These are phyloP conservation scores for Pinus albicaulis DNA, from an alignment of 75 land plant genomes.

Conservation along the genomic window DNA sequence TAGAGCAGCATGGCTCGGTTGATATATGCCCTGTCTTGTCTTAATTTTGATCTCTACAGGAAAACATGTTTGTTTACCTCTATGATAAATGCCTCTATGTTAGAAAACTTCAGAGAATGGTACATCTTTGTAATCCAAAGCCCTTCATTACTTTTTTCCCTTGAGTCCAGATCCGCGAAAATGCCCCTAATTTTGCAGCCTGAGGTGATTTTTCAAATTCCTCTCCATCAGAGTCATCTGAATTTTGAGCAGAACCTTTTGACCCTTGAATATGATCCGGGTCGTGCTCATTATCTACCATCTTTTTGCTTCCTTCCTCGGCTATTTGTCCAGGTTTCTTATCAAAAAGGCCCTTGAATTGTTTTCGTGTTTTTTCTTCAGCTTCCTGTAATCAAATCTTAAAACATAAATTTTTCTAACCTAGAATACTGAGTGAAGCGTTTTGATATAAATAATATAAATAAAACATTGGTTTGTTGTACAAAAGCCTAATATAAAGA, in stretches of 20 bases:
- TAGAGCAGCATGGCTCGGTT: neutral
- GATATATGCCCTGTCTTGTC: no score
- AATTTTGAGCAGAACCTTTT: constrained; percentile 1
- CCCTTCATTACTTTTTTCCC: constrained; percentile 2
- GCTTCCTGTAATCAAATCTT: constrained; percentile 50
- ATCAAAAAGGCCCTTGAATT: constrained; percentile 96
- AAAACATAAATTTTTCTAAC: neutral
- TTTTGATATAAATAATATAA: neutral
- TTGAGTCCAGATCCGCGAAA: neutral
- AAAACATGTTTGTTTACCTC: neutral
- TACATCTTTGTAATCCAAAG: neutral
- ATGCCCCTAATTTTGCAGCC: neutral
- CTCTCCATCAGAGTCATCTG: neutral
- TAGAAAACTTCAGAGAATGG: constrained; percentile 5
- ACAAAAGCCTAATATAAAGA: neutral
- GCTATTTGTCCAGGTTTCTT: constrained; percentile 93
- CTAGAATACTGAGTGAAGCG: neutral
- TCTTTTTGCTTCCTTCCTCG: constrained; percentile 23
- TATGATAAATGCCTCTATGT: neutral
- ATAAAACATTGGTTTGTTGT: neutral
- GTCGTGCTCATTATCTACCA: constrained; percentile 6
- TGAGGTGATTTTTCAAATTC: neutral
- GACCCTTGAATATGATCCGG: neutral
- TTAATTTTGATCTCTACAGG: neutral
- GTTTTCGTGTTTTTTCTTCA: constrained; percentile 59